Conservation (phyloP, 73 alveolate genomes). For the Paramecium caudatum region DNA sequence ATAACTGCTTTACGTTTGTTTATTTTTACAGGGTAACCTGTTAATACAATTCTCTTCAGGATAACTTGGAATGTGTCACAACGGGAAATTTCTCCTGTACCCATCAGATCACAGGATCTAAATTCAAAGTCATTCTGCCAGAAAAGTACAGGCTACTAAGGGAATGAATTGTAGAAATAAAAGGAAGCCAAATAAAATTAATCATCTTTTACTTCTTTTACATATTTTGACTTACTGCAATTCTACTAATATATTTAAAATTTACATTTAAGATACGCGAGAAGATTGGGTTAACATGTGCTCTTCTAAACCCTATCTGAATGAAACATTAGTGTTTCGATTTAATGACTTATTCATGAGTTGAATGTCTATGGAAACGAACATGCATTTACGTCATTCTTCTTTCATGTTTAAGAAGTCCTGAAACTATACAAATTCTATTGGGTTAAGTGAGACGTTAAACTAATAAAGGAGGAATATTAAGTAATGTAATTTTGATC, state of each 20-base stretch:
- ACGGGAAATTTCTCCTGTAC: constrained; percentile 89
- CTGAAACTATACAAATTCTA: constrained; percentile 86
- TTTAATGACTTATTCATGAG: constrained; percentile 81
- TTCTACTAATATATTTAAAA: constrained; percentile 46
- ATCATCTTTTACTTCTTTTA: constrained; percentile 88
- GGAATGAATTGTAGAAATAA: constrained; percentile 88
- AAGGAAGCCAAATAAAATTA: constrained; percentile 87
- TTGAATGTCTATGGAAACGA: constrained; percentile 86
- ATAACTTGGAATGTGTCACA: constrained; percentile 96
- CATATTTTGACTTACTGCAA: constrained; percentile 90
- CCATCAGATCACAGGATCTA: constrained; percentile 83
- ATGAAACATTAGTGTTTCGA: constrained; percentile 87
- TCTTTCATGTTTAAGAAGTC: constrained; percentile 96
- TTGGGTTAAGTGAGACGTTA: constrained; percentile 70
- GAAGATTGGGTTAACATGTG: constrained; percentile 90
- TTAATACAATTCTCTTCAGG: constrained; percentile 96
- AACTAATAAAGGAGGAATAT: constrained; percentile 77
- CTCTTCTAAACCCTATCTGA: constrained; percentile 97
- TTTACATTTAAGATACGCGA: constrained; percentile 81
- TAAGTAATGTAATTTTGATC: constrained; percentile 73
- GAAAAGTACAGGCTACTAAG: constrained; percentile 90
- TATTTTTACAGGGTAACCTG: constrained; percentile 99
- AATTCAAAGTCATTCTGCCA: constrained; percentile 86
- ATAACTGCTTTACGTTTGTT: constrained; percentile 98
- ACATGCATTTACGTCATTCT: constrained; percentile 96